Evolutionary conservation across 495 filamentous ascomycete species (phyloP).

Genomic region (Xylaria sp.): DNA sequence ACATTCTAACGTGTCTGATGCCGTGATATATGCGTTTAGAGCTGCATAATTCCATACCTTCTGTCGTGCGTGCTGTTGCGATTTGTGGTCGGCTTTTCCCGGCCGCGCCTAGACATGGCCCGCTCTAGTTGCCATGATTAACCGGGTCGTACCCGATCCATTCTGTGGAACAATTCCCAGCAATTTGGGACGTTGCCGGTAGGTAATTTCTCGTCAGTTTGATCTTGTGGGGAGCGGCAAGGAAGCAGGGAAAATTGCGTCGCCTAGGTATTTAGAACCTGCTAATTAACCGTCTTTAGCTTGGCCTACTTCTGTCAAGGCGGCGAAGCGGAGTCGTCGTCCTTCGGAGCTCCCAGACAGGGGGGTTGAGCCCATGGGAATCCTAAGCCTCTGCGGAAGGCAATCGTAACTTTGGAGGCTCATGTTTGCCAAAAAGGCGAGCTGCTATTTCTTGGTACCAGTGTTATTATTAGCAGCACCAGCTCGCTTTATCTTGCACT

Average conservation of each 20-base stretch:
- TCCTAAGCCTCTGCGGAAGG: constrained; percentile 13
- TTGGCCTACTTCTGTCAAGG: constrained; percentile 29
- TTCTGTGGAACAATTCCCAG: constrained; percentile 27
- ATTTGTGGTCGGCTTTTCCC: constrained; percentile 12
- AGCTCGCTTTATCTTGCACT: constrained; percentile 1
- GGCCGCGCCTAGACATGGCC: constrained; percentile 8
- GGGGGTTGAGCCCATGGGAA: constrained; percentile 1
- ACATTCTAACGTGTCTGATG: constrained; percentile 1
- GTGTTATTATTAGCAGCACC: constrained; percentile 11
- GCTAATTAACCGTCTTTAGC: constrained; percentile 25
- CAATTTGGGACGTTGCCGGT: constrained; percentile 24
- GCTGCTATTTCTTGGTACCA: neutral
- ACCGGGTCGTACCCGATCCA: constrained; percentile 7
- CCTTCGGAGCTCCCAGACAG: constrained; percentile 13
- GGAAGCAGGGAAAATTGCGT: constrained; percentile 46
- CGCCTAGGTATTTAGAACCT: constrained; percentile 24
- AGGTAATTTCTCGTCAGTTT: constrained; percentile 28
- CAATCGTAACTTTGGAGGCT: neutral
- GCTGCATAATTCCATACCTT: neutral
- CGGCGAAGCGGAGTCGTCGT: constrained; percentile 26
- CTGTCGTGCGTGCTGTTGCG: constrained; percentile 11
- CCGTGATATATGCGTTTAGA: constrained; percentile 10
- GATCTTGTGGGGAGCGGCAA: constrained; percentile 43
- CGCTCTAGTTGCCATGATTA: neutral
- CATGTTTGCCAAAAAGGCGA: neutral